Conservation (phyloP, 306 rosid genomes). For the Rosa multiflora region DNA sequence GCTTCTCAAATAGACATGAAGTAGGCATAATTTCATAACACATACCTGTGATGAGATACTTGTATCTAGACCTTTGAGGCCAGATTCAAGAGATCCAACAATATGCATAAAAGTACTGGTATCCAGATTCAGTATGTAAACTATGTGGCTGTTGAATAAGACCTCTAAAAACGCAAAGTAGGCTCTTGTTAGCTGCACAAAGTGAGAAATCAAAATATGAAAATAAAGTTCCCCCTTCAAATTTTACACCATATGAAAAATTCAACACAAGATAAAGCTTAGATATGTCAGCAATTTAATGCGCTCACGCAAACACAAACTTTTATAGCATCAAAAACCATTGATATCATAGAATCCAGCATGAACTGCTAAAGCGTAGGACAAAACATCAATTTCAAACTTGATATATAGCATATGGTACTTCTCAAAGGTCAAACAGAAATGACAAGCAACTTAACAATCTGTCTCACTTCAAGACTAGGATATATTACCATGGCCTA, state of each 20-base stretch:
- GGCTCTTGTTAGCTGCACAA: constrained; percentile 85
- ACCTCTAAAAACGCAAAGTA: constrained; percentile 97
- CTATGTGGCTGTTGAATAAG: constrained; percentile 81
- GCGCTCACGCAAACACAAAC: background rate
- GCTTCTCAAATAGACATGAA: background rate
- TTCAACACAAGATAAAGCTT: background rate
- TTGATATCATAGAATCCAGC: background rate
- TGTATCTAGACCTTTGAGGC: constrained; percentile 94
- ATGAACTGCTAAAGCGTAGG: background rate
- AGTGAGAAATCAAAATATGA: constrained; percentile 15
- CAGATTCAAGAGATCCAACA: constrained; percentile 96
- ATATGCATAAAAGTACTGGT: constrained; percentile 83
- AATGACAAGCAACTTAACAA: background rate
- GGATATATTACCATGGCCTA: background rate
- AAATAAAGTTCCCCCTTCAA: background rate
- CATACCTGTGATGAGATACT: constrained; percentile 92
- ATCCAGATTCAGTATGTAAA: constrained; percentile 74
- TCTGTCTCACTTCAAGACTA: background rate
- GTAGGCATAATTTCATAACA: background rate
- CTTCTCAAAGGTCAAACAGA: background rate
- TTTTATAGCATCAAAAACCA: background rate
- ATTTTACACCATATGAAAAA: constrained; percentile 1
- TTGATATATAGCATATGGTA: background rate
- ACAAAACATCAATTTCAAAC: background rate
- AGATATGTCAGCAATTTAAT: background rate